Base-by-base conservation (phyloP, 2,329 filamentous ascomycete species). In the Alternaria arborescens region DNA sequence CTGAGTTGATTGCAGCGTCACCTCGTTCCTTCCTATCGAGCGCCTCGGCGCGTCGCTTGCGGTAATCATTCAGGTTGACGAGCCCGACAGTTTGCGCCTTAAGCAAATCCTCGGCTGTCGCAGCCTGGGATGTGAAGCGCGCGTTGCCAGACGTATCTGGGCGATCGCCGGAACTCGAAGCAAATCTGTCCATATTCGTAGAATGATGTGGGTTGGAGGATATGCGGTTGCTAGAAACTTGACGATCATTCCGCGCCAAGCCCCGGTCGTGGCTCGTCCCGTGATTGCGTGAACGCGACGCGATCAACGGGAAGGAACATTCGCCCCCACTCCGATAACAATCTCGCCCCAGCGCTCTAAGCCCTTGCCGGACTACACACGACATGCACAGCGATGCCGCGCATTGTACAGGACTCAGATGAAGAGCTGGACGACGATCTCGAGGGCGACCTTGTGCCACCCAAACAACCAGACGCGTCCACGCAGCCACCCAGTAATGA, bases 41-140 rank as follows among this genome's bases (percentile, higher is more conserved):
- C n/a, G 94, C 92, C 79, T 97, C 93, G 70, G 93, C 94, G 79
- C 94, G 92, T 61, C 95, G 89, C 82, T 99, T 98, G 79, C 94
- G 93, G 79, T 97, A 98, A 77, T 98, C 95, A 67, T 92, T 93
- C 43, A 97, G 89, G 59, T 92, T 88, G 54, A 98, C 94, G 3
- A 99, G 89, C 41, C 95, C 95, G 67, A 97, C 93, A 0, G 93
- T 97, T 73, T 93, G 89, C 55, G 88, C 92, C 61, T 94, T 94
- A 48, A 97, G 85, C 14, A 93, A 85, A 74, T 97, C 90, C 77
- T 94, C 88, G 1, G 92, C 91, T 1, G 91, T 91, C 68, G 90
- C 85, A 65, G 89, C 89, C 74, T 94, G 91, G 42, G 89, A 84
- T 1, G 89, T 89, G 79, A 97, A 97, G 63, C 90, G 88, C 14